phyloP scores from a whole-genome alignment of 345 rosid species.

The Camelina sativa region DNA sequence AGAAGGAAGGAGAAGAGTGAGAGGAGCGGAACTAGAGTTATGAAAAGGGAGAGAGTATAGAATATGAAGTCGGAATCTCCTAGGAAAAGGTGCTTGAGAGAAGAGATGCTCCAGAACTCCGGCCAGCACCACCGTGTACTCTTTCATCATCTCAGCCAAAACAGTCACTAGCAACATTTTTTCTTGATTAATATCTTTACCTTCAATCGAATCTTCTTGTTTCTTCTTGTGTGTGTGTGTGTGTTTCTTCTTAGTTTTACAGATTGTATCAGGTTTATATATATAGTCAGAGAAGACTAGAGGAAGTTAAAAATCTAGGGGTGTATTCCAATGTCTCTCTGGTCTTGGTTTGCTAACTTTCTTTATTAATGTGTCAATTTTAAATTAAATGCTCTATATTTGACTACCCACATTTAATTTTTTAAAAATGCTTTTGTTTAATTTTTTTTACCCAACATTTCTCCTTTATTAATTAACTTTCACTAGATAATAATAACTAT shows the following conservation, averaged over 20 bases:
- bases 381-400: not conserved
- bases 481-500: too few species aligned
- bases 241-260: not conserved
- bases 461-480: not conserved
- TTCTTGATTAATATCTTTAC: not conserved
- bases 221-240: not conserved
- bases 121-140: slow-evolving; percentile 80
- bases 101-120: slow-evolving; percentile 73
- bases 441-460: too few species aligned
- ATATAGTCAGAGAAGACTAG: not conserved
- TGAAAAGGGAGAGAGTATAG: slow-evolving; percentile 72
- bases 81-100: slow-evolving; percentile 72
- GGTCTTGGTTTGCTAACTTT: slow-evolving; percentile 29
- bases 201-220: slow-evolving; percentile 7
- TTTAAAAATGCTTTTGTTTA: too few species aligned
- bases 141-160: slow-evolving; percentile 76
- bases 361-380: not conserved
- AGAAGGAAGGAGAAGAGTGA: slow-evolving; percentile 36
- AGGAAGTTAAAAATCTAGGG: slow-evolving; percentile 26
- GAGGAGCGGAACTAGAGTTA: slow-evolving; percentile 40
- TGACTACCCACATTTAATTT: not conserved
- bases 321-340: slow-evolving; percentile 25
- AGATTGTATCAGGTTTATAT: not conserved
- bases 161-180: slow-evolving; percentile 70
- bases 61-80: slow-evolving; percentile 79